These are phyloP conservation scores for Yamadazyma spencermartinsiae DNA, from an alignment of 1,139 yeast genomes.

Conservation along the genomic window DNA sequence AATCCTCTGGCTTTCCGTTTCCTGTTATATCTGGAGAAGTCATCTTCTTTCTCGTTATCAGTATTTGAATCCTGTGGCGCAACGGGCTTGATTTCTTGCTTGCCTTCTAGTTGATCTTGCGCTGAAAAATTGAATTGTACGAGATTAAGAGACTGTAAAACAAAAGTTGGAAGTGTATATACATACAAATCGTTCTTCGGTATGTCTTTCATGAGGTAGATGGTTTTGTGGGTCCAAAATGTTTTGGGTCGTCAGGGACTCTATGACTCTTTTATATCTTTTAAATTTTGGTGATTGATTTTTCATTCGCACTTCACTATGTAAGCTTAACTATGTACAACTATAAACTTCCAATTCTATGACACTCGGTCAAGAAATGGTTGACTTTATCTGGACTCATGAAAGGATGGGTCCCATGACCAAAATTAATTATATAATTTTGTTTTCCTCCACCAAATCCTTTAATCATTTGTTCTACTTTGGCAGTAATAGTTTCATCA, in stretches of 20 bases:
- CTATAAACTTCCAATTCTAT: slow-evolving; percentile 58
- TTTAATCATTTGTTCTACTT: slow-evolving; percentile 82
- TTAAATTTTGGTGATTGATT: too few relatives aligned
- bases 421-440: slow-evolving; percentile 88
- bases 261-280: slow-evolving; percentile 2
- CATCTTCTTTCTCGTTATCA: slow-evolving; percentile 27
- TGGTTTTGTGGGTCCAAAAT: too few relatives aligned
- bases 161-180: slow-evolving; percentile 45
- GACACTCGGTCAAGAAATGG: slow-evolving; percentile 85
- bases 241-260: too few relatives aligned
- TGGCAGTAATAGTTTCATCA: slow-evolving; percentile 71
- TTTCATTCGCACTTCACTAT: neutral
- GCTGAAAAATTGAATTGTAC: slow-evolving; percentile 53
- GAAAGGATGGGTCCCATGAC: slow-evolving; percentile 97
- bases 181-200: slow-evolving; percentile 49
- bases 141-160: slow-evolving; percentile 51
- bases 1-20: slow-evolving; percentile 52
- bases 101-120: slow-evolving; percentile 25
- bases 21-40: slow-evolving; percentile 60
- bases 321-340: slow-evolving; percentile 9
- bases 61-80: slow-evolving; percentile 1
- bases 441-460: slow-evolving; percentile 94
- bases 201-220: neutral
- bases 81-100: slow-evolving; percentile 6
- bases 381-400: slow-evolving; percentile 90